A percentile compares a stretch with the other conserved stretches of the same genome.
These are phyloP conservation scores for Rusavskia elegans DNA, from an alignment of 495 filamentous ascomycete species.

Conservation along the genomic window DNA sequence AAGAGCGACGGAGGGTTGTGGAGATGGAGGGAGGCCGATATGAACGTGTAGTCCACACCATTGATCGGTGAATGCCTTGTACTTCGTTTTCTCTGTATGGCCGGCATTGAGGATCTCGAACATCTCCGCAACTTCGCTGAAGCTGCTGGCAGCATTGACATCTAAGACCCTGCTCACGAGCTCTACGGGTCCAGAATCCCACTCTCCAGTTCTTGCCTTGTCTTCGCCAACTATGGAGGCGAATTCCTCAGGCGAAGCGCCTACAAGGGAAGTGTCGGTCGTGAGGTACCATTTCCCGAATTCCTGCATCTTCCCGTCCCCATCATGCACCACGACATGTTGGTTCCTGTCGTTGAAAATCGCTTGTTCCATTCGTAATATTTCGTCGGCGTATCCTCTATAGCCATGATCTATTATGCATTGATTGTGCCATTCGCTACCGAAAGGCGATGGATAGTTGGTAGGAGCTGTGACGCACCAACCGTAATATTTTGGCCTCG, in stretches of 20 bases:
- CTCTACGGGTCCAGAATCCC: slow-evolving; percentile 14
- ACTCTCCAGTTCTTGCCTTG: background rate
- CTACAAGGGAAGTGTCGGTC: slow-evolving; percentile 3
- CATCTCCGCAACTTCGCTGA: slow-evolving; percentile 5
- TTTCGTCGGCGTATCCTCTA: slow-evolving; percentile 12
- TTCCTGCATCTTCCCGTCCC: slow-evolving; percentile 1
- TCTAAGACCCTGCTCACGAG: slow-evolving; percentile 10
- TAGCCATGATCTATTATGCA: background rate
- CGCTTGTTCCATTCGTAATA: slow-evolving; percentile 1
- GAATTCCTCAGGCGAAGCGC: background rate
- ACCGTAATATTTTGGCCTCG: slow-evolving; percentile 9
- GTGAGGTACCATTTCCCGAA: slow-evolving; percentile 10
- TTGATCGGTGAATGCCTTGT: background rate
- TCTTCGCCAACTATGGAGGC: background rate
- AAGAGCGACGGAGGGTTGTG: background rate
- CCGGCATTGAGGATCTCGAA: background rate
- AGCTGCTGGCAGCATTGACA: background rate
- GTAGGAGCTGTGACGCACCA: slow-evolving; percentile 9
- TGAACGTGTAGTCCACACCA: slow-evolving; percentile 15
- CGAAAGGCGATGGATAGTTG: background rate
- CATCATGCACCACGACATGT: background rate
- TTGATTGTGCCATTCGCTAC: background rate
- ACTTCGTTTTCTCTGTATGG: too few species aligned
- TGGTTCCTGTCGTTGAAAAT: background rate
- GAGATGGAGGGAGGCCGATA: slow-evolving; percentile 10